phyloP scores from a whole-genome alignment of 1,284 basidiomycete species.

The Leucocoprinus gongylophorus region DNA sequence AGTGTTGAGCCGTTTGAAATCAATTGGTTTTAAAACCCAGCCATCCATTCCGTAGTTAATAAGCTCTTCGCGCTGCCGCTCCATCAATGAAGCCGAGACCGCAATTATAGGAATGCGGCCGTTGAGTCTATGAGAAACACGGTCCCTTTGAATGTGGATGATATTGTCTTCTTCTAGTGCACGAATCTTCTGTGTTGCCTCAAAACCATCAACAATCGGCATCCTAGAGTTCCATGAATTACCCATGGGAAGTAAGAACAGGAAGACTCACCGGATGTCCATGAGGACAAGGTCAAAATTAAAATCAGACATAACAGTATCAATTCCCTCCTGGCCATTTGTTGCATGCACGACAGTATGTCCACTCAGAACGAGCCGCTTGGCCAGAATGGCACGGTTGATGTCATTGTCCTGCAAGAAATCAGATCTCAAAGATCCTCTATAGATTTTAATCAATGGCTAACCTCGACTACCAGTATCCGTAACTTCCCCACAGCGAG shows the following conservation, averaged over 20 bases:
- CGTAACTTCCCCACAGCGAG: conserved; percentile 30
- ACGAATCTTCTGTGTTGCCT: conserved; percentile 65
- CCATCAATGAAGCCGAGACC: conserved; percentile 72
- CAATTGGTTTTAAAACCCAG: conserved; percentile 84
- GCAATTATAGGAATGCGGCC: conserved; percentile 76
- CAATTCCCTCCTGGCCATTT: conserved; percentile 75
- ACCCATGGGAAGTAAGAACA: background rate
- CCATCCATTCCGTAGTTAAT: conserved; percentile 66
- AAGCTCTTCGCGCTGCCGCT: conserved; percentile 57
- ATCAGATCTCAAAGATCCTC: background rate
- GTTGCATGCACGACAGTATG: conserved; percentile 63
- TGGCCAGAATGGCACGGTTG: conserved; percentile 68
- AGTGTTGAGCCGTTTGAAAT: conserved; percentile 62
- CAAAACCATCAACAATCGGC: conserved; percentile 78
- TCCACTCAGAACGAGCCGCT: conserved; percentile 61
- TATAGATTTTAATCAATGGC: background rate
- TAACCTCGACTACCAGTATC: conserved; percentile 69
- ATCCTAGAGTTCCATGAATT: conserved; percentile 42
- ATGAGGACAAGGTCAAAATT: conserved; percentile 75
- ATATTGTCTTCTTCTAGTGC: conserved; percentile 40
- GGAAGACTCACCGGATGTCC: conserved; percentile 68
- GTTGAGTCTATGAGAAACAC: conserved; percentile 50
- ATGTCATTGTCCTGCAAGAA: conserved; percentile 61
- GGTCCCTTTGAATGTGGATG: conserved; percentile 7
- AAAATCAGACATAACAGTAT: conserved; percentile 52